Base-by-base conservation (phyloP, 139 green algal genomes). In the Chlorella sorokiniana region DNA sequence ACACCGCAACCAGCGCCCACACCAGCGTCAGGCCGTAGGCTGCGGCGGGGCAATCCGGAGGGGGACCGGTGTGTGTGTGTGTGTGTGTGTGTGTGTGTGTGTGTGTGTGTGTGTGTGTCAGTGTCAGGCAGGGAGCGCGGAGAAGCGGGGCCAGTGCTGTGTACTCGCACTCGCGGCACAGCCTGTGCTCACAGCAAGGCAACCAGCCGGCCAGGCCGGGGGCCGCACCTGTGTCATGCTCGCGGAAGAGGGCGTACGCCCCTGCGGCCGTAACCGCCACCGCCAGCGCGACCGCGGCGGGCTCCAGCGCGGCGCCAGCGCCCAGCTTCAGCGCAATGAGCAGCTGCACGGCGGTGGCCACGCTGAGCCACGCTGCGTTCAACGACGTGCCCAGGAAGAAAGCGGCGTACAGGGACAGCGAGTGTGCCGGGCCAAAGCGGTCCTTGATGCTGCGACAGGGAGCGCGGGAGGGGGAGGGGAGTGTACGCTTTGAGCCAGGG, bases 361-460 rank as follows among this genome's bases (percentile, higher is more conserved):
- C 89, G 44, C 81, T 89, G 20, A 94, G 81, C 91, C 91, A 94
- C 3, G 90, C 91, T 23, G 91, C 84, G 61, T 94, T 94, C 38
- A 94, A 73, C 78, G 81, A 82, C 42, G 87, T 94, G 10, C 89
- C 88, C 61, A 92, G 56, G 38, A 90, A 87, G 83, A 84, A 93
- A 41, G 79, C 51, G 22, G 74, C 23, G 69, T 88, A 92, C 51
- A 91, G 45, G n/a, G 86, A 62, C 38, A 71, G 45, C 38, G 42
- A 85, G 61, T 45, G 83, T 14, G 73, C 70, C 42, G 62, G 73
- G 40, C 80, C 82, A 63, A 78, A 54, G 8, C 27, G 51, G 22
- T 83, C 52, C 35, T 81, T 84, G 29, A 87, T 40, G 68, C 86
- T 90, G 86, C 69, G n/a, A 23, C 27, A 44, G 25, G 45, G 16